Percentiles rank a stretch among this genome's conserved stretches.
Evolutionary conservation across 371 early-diverging fungal genomes (phyloP).

Genomic region (Apophysomyces variabilis): DNA sequence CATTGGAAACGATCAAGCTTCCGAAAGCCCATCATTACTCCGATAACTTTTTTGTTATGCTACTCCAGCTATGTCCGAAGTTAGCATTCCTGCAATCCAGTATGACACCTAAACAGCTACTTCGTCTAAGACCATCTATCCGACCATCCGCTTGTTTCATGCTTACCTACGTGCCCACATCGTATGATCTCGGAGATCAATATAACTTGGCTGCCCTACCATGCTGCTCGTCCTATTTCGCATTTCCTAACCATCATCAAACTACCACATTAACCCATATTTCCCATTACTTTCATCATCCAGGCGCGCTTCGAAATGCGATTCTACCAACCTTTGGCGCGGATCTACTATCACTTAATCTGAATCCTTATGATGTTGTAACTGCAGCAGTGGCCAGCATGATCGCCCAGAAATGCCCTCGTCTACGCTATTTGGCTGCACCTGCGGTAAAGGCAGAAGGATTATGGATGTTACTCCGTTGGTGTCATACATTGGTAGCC

Average conservation of each 20-base stretch:
- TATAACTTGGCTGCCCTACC: constrained; percentile 21
- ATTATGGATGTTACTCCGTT: constrained; percentile 48
- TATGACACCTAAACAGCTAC: constrained; percentile 30
- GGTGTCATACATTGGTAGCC: constrained; percentile 44
- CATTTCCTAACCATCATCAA: constrained; percentile 32
- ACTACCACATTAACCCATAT: constrained; percentile 39
- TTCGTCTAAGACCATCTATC: constrained; percentile 9
- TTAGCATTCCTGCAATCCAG: constrained; percentile 41
- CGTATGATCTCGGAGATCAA: constrained; percentile 10
- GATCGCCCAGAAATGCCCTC: constrained; percentile 47
- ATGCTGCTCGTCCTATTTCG: constrained; percentile 45
- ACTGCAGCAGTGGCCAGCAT: constrained; percentile 37
- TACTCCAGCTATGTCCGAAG: constrained; percentile 34
- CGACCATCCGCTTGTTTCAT: constrained; percentile 34
- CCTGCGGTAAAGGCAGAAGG: constrained; percentile 51
- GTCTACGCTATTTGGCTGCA: constrained; percentile 39
- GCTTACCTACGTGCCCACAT: constrained; percentile 37
- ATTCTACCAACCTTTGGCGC: constrained; percentile 52
- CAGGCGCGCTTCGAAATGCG: constrained; percentile 47
- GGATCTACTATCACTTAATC: constrained; percentile 39
- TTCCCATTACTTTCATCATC: constrained; percentile 49
- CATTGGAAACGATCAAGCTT: constrained; percentile 42
- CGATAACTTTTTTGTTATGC: constrained; percentile 27
- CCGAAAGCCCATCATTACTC: constrained; percentile 35
- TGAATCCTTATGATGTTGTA: constrained; percentile 46